Conservation (phyloP, 352 stramenopile species). For the Phytophthora pisi region DNA sequence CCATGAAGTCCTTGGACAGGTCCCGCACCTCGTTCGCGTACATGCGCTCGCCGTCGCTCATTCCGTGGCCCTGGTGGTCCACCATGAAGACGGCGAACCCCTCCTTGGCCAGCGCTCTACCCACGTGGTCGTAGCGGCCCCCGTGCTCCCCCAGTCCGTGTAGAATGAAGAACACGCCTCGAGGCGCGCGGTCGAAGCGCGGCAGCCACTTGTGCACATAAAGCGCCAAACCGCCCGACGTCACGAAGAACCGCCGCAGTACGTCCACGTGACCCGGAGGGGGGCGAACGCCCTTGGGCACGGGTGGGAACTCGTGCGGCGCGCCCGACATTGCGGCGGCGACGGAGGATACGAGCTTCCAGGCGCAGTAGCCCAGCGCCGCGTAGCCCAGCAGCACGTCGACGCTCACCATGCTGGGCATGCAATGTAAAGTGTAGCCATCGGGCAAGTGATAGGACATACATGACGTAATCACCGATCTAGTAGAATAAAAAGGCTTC, state of each 20-base stretch:
- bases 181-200: slow-evolving; percentile 18
- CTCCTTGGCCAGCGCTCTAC: slow-evolving; percentile 32
- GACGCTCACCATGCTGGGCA: slow-evolving; percentile 11
- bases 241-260: slow-evolving; percentile 41
- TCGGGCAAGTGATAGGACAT: background rate
- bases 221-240: slow-evolving; percentile 45
- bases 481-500: background rate
- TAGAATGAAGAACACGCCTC: slow-evolving; percentile 57
- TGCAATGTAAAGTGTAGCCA: slow-evolving; percentile 13
- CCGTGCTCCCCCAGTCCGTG: slow-evolving; percentile 64
- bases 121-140: slow-evolving; percentile 59
- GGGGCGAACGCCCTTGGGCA: slow-evolving; percentile 4
- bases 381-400: slow-evolving; percentile 7
- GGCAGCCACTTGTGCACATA: slow-evolving; percentile 57
- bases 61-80: slow-evolving; percentile 65
- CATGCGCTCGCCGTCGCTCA: slow-evolving; percentile 65
- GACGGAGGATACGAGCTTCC: slow-evolving; percentile 6
- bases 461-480: background rate
- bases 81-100: slow-evolving; percentile 64
- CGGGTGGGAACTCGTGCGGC: slow-evolving; percentile 29
- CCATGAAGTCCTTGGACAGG: slow-evolving; percentile 54
- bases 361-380: slow-evolving; percentile 12
- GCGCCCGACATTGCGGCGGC: slow-evolving; percentile 12
- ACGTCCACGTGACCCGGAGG: slow-evolving; percentile 18
- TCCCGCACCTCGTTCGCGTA: slow-evolving; percentile 52